Conservation (phyloP, 768 basidiomycete genomes). For the Suillus placidus region DNA sequence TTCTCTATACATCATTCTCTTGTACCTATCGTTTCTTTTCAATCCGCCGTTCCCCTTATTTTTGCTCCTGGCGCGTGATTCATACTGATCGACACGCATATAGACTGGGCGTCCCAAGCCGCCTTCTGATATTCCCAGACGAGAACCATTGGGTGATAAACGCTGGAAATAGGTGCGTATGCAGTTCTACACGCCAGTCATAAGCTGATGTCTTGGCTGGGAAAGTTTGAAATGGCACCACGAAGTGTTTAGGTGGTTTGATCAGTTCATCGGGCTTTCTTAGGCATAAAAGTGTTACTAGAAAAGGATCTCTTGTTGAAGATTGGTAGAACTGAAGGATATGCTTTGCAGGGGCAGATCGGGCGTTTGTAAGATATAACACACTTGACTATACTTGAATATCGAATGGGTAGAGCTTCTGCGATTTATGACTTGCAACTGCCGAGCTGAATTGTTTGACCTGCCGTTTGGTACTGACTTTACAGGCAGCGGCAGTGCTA, state of each 20-base stretch:
- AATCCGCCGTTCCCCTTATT: neutral
- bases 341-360: neutral
- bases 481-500: no score
- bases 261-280: slow-evolving; percentile 55
- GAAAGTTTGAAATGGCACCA: slow-evolving; percentile 89
- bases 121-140: slow-evolving; percentile 82
- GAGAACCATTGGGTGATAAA: slow-evolving; percentile 94
- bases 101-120: slow-evolving; percentile 71
- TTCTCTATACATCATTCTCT: neutral
- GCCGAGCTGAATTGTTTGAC: neutral
- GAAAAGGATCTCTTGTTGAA: neutral
- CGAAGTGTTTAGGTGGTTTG: slow-evolving; percentile 92
- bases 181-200: neutral
- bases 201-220: neutral
- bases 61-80: neutral
- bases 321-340: neutral
- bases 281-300: neutral
- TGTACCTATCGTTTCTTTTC: neutral
- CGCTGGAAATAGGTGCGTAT: slow-evolving; percentile 68
- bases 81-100: slow-evolving; percentile 8
- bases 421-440: neutral
- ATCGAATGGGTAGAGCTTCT: neutral
- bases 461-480: neutral
- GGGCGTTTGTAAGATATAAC: neutral
- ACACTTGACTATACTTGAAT: neutral